Base-by-base conservation (phyloP, 345 rosid species). In the Brassica rapa region DNA sequence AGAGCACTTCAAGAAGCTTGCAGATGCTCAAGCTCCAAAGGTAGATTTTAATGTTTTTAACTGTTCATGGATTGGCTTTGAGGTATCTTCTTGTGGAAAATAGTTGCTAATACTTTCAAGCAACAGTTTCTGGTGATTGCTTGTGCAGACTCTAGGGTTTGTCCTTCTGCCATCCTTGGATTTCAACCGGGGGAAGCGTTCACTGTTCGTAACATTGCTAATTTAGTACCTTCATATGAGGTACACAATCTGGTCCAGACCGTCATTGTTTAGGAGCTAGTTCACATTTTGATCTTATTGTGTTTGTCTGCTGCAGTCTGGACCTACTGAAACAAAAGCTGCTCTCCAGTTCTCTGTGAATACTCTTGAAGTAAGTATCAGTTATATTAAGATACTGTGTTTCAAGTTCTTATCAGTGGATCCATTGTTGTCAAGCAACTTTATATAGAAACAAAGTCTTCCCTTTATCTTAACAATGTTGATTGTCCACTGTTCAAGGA, bases 111-210 rank as follows among this genome's bases (percentile, higher is more conserved):
- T 68, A 70, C 66, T n/a, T 67, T 81, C 70, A 33, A 78, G 84
- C 19, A 73, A 82, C 91, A 93, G 99, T 91, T 95, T 84, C 85
- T 90, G 96, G 97, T 91, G 86, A 87, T 93, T 80, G 94, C 99
- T 77, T 95, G 99, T 86, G 98, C 91, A 55, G 99, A 95, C 82
- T 95, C 99, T 62, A 89, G 98, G 83, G 98, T 95, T 70, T 95
- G 99, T 79, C 99, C 99, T 75, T 91, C 99, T 24, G 86, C 75
- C 61, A 68, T 91, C 72, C 78, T 95, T 25, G 99, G 99, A 81
- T 91, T 95, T 80, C 91, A 90, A 86, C 99, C 99, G n/a, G 99
- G 99, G 71, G 99, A 91, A 82, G 96, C 99, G 60, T 95, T 95
- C 86, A 85, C 82, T 10, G 88, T 95, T 62, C 96, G 98, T 16